A percentile compares a stretch with the other conserved stretches of the same genome.
Evolutionary conservation across 257 asterid genomes (phyloP).

Genomic region (Solanum pinnatisectum): DNA sequence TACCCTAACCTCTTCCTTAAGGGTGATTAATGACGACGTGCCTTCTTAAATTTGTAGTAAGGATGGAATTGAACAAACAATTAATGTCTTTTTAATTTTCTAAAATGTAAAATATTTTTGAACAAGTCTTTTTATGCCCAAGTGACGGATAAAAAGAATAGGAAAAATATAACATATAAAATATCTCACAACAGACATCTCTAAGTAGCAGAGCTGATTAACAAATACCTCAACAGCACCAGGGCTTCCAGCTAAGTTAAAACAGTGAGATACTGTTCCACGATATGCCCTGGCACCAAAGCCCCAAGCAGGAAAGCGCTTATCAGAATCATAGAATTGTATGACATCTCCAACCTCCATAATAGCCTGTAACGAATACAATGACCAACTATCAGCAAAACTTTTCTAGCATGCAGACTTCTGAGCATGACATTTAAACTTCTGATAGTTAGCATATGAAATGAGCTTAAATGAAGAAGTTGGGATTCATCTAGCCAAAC

Average conservation of each 20-base stretch:
- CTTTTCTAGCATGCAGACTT: not conserved
- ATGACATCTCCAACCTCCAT: constrained; percentile 75
- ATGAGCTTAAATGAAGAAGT: not conserved
- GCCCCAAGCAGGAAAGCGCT: constrained; percentile 79
- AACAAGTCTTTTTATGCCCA: not conserved
- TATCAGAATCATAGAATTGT: constrained; percentile 79
- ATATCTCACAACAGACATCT: not conserved
- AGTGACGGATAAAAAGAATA: not conserved
- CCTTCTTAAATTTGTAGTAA: not conserved
- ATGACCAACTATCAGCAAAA: not conserved
- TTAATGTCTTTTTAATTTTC: not conserved
- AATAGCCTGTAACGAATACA: constrained; percentile 46
- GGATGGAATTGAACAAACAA: not conserved
- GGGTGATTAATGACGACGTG: not conserved
- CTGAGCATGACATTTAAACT: not conserved
- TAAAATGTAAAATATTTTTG: not conserved
- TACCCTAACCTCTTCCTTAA: not conserved
- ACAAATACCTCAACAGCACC: constrained; percentile 38
- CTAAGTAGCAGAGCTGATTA: not conserved
- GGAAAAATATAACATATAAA: not conserved
- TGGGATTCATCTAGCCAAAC: not conserved
- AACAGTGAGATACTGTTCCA: constrained; percentile 60
- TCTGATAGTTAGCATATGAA: not conserved
- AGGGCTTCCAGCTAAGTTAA: constrained; percentile 59
- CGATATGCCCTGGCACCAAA: constrained; percentile 49